A percentile compares a stretch with the other conserved stretches of the same genome.
phyloP scores from a whole-genome alignment of 1,284 basidiomycete genomes.

The Pyrrhoderma noxium region DNA sequence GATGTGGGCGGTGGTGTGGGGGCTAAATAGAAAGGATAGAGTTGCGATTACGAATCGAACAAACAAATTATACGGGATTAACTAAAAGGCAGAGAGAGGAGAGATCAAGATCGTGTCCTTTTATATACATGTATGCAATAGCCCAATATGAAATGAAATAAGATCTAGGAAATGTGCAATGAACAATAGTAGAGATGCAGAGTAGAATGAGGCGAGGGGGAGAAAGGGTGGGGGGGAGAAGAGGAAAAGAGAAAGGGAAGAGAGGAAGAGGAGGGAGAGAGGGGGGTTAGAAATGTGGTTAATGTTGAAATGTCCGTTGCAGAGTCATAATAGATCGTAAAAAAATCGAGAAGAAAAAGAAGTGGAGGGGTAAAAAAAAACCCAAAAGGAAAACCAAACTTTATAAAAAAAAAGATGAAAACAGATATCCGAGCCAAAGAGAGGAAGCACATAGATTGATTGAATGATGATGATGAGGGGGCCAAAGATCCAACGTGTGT shows the following conservation, averaged over 20 bases:
- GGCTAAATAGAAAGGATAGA: too few relatives aligned
- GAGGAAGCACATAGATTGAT: background rate
- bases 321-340: too few relatives aligned
- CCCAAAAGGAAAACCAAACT: background rate
- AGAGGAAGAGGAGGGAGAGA: too few relatives aligned
- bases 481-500: background rate
- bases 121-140: too few relatives aligned
- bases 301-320: background rate
- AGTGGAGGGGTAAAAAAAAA: background rate
- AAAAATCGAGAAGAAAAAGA: background rate
- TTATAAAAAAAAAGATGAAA: background rate
- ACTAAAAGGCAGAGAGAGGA: background rate
- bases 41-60: background rate
- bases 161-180: background rate
- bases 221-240: background rate
- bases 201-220: background rate
- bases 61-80: background rate
- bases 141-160: background rate
- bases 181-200: background rate
- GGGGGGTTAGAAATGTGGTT: slow-evolving; percentile 23
- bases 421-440: background rate
- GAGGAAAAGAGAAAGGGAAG: too few relatives aligned
- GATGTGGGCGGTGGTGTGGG: too few relatives aligned
- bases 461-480: background rate
- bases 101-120: background rate